These are phyloP conservation scores for Prunella vulgaris DNA, from an alignment of 257 asterid genomes.

Conservation along the genomic window DNA sequence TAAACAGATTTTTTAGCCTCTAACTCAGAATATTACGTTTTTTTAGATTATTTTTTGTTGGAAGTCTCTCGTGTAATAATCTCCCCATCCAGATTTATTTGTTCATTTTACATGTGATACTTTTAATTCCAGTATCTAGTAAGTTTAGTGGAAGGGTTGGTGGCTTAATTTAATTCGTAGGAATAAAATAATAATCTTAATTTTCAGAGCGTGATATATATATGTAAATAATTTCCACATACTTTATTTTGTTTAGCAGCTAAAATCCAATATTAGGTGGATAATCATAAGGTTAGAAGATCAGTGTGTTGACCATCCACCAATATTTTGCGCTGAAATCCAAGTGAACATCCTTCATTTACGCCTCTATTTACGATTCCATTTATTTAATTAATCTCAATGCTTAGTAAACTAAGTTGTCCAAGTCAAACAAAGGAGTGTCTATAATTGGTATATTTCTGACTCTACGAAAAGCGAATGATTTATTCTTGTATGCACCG, in stretches of 20 bases:
- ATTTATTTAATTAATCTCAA: background rate
- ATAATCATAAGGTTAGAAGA: background rate
- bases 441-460: no score
- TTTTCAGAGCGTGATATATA: background rate
- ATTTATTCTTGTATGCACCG: no score
- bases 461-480: no score
- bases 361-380: constrained; percentile 19
- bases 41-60: no score
- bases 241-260: background rate
- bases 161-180: background rate
- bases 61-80: no score
- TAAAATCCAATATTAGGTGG: constrained; percentile 16
- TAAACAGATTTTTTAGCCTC: no score
- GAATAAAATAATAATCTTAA: background rate
- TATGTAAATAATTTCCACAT: background rate
- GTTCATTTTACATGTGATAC: no score
- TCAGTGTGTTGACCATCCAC: constrained; percentile 11
- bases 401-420: background rate
- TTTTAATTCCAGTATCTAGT: no score
- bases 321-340: constrained; percentile 17
- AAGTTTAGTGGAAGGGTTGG: background rate
- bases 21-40: no score
- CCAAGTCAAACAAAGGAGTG: background rate
- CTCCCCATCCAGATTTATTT: no score
- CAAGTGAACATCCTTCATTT: constrained; percentile 10